Base-by-base conservation (phyloP, 805 yeast genomes). In the Saturnispora sanitii region DNA sequence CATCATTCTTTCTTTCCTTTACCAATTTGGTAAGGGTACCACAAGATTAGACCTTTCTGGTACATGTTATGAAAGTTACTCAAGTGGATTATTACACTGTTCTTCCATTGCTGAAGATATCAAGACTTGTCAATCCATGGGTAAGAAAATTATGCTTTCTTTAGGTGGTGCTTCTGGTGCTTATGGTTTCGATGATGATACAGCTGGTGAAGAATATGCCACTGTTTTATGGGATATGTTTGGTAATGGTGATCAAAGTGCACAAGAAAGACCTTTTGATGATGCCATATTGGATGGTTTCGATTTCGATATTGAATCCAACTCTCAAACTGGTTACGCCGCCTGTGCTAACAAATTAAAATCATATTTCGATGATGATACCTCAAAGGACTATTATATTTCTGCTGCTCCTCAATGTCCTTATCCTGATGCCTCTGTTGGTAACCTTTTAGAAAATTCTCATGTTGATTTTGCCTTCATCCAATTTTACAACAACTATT, bases 331-430 rank as follows among this genome's bases (percentile, higher is more conserved):
- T 1, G 95, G 95, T n/a, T 82, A 79, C 53, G 72, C 75, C 28
- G 73, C 79, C 13, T 58, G 81, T 40, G 82, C 75, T 12, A 65
- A 60, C 32, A 66, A 70, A 49, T 52, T 78, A 46, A 65, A 74
- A 49, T 42, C 45, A 4, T 57, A 57, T 38, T 69, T 60, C 43
- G 64, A 63, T 36, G 49, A 49, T 11, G 61, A 66, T 31, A 29
- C 48, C 26, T 67, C 81, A 35, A 82, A 78, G 60, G 51, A 61
- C 22, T 83, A 78, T 64, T 83, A 79, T 57, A 64, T 86, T 34
- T 77, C 94, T 40, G 95, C 95, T 49, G 90, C 96, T 47, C 96
- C 96, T 17, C 95, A 86, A 65, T 88, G 96, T 65, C 80, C 77
- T 20, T 82, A 78, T 58, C 95, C 95, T 16, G 96, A 87, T 64